phyloP scores from a whole-genome alignment of 179 eudicot genomes.

The Sideroxylon spinosum region DNA sequence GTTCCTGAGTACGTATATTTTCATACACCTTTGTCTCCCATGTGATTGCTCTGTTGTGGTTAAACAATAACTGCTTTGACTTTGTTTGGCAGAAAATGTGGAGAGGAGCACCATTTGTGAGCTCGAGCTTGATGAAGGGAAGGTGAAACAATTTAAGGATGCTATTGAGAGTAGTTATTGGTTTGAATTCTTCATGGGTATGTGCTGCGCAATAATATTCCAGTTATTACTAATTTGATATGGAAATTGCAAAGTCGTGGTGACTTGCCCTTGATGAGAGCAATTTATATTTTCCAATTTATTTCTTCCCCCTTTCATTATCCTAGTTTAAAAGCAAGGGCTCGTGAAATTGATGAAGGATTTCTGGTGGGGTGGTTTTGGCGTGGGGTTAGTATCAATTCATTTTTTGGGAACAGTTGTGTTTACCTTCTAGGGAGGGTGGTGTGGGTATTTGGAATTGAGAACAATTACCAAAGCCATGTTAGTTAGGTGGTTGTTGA shows the following conservation, averaged over 20 bases:
- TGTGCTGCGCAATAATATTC: slow-evolving; percentile 18
- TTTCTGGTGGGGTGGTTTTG: too few species aligned
- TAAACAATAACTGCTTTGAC: slow-evolving; percentile 7
- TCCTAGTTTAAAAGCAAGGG: too few species aligned
- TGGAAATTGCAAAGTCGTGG: neutral
- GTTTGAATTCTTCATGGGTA: slow-evolving; percentile 88
- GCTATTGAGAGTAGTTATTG: slow-evolving; percentile 82
- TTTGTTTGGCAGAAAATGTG: slow-evolving; percentile 51
- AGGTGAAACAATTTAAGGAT: slow-evolving; percentile 69
- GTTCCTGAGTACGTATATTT: slow-evolving; percentile 54
- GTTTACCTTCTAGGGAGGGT: too few species aligned
- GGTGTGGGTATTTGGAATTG: too few species aligned
- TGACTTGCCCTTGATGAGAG: too few species aligned
- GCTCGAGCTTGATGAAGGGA: slow-evolving; percentile 65
- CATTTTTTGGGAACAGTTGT: too few species aligned
- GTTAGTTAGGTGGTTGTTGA: too few species aligned
- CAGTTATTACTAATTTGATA: neutral
- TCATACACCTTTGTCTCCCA: slow-evolving; percentile 3
- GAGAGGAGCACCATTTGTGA: slow-evolving; percentile 60
- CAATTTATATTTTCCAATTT: too few species aligned
- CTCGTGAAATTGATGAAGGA: too few species aligned
- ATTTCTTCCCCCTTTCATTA: too few species aligned
- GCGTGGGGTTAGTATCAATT: too few species aligned
- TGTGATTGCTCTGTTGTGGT: slow-evolving; percentile 9
- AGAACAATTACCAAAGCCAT: too few species aligned